Evolutionary conservation across 345 rosid species (phyloP).

Genomic region (Syzygium jambos): DNA sequence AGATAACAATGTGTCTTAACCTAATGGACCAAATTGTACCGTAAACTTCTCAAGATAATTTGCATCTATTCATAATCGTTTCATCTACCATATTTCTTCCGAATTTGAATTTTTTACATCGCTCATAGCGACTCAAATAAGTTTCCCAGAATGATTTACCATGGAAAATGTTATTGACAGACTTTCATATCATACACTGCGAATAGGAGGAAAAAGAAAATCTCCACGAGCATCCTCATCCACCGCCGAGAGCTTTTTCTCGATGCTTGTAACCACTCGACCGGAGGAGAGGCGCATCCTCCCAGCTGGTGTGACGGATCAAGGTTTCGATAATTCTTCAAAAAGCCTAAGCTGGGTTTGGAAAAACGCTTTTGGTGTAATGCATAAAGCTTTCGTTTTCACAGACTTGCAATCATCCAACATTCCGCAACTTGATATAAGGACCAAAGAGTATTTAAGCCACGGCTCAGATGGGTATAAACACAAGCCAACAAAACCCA

Average conservation of each 20-base stretch:
- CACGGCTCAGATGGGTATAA: conserved; percentile 7
- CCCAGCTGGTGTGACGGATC: neutral
- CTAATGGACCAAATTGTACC: neutral
- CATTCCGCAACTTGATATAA: neutral
- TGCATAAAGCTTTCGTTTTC: neutral
- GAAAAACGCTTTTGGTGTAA: neutral
- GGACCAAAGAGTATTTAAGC: conserved; percentile 6
- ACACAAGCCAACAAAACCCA: conserved; percentile 3
- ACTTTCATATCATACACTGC: neutral
- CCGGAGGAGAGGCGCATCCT: neutral
- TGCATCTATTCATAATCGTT: neutral
- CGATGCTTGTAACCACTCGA: neutral
- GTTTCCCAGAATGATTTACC: neutral
- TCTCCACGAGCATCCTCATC: neutral
- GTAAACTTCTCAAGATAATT: neutral
- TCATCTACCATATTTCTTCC: neutral
- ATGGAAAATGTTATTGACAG: neutral
- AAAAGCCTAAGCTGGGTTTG: neutral
- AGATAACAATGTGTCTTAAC: neutral
- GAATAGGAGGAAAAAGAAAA: neutral
- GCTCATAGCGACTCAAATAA: neutral
- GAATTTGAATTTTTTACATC: neutral
- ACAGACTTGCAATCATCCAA: neutral
- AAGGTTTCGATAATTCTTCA: neutral
- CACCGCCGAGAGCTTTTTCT: neutral